A percentile compares a stretch with the other conserved stretches of the same genome.
These are phyloP conservation scores for Cercospora zeae-maydis DNA, from an alignment of 2,329 filamentous ascomycete species.

Conservation along the genomic window DNA sequence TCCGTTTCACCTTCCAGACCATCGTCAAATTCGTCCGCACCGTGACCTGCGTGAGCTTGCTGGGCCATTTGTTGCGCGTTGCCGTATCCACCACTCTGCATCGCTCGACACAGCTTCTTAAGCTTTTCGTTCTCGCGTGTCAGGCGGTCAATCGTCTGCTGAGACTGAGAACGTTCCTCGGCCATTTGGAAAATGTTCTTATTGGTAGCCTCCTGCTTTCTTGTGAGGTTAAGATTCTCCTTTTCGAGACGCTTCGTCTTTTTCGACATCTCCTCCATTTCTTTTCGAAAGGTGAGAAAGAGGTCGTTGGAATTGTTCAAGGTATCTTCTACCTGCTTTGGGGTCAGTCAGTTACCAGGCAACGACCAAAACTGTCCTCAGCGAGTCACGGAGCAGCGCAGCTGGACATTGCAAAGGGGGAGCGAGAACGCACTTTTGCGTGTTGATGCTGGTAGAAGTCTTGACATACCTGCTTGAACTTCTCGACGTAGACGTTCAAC, in stretches of 20 bases:
- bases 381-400: constrained; percentile 6
- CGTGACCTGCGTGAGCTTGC: constrained; percentile 17
- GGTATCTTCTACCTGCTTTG: constrained; percentile 89
- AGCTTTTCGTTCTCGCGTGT: constrained; percentile 86
- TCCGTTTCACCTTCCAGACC: constrained; percentile 51
- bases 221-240: constrained; percentile 85
- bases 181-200: constrained; percentile 97
- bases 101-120: constrained; percentile 89
- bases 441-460: constrained; percentile 15
- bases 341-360: constrained; percentile 39
- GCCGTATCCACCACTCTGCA: constrained; percentile 90
- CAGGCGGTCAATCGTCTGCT: constrained; percentile 73
- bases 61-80: constrained; percentile 25
- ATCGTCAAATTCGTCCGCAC: constrained; percentile 30
- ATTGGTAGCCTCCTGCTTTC: constrained; percentile 90
- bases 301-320: constrained; percentile 97
- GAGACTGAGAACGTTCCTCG: constrained; percentile 75
- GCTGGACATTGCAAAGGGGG: constrained; percentile 7
- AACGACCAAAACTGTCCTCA: constrained; percentile 14
- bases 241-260: constrained; percentile 97
- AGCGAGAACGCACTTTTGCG: constrained; percentile 14
- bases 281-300: constrained; percentile 93
- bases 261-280: constrained; percentile 99
- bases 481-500: constrained; percentile 97
- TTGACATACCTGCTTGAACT: constrained; percentile 88